Conservation (phyloP, 305 asterid species). For the Fraxinus platypoda region DNA sequence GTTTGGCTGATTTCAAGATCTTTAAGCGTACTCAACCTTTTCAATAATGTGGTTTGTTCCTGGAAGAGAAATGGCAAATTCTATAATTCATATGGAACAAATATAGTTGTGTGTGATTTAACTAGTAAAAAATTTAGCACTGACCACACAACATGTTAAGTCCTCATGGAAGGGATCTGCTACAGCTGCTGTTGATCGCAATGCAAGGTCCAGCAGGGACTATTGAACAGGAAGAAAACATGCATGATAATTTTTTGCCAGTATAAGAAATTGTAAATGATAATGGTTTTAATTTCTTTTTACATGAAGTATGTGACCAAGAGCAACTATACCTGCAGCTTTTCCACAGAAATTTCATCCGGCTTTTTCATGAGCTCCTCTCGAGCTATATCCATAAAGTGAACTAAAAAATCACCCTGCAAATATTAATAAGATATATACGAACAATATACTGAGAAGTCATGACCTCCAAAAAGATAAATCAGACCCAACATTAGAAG, state of each 20-base stretch:
- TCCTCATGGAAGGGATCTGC: slow-evolving; percentile 97
- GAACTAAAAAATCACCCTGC: slow-evolving; percentile 98
- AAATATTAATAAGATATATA: slow-evolving; percentile 30
- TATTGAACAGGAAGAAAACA: slow-evolving; percentile 31
- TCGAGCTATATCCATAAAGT: slow-evolving; percentile 96
- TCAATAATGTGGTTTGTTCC: slow-evolving; percentile 85
- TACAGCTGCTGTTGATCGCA: slow-evolving; percentile 93
- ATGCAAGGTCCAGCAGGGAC: slow-evolving; percentile 98
- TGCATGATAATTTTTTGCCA: slow-evolving; percentile 7
- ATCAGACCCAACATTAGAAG: slow-evolving; percentile 8
- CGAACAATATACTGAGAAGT: slow-evolving; percentile 17
- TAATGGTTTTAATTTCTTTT: background rate
- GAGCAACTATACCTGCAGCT: slow-evolving; percentile 72
- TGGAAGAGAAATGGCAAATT: slow-evolving; percentile 34
- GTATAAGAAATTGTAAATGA: slow-evolving; percentile 20
- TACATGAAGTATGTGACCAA: slow-evolving; percentile 15
- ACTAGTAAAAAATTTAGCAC: slow-evolving; percentile 31
- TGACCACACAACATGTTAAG: slow-evolving; percentile 90
- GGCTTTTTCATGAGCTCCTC: slow-evolving; percentile 92
- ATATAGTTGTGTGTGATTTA: slow-evolving; percentile 14
- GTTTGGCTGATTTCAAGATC: slow-evolving; percentile 70
- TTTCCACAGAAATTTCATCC: slow-evolving; percentile 87
- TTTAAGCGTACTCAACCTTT: slow-evolving; percentile 80
- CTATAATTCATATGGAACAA: slow-evolving; percentile 23
- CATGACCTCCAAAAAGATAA: slow-evolving; percentile 14